These are phyloP conservation scores for Lecanoromycetidae sp. DNA, from an alignment of 2,329 filamentous ascomycete species.

Conservation along the genomic window DNA sequence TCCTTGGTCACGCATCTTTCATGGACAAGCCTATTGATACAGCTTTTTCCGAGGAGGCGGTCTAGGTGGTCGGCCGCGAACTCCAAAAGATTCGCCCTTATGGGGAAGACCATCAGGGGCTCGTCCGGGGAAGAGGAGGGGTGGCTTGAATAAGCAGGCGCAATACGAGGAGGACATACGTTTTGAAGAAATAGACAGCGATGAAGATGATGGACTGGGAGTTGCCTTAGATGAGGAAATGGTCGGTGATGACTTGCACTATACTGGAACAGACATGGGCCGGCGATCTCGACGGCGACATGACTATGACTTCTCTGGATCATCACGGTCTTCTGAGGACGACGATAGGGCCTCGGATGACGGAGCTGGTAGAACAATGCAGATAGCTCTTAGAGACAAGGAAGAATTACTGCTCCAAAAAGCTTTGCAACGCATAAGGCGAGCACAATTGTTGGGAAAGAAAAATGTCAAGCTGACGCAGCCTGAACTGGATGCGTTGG, in stretches of 20 bases:
- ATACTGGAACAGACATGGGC: conserved; percentile 49
- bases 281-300: conserved; percentile 30
- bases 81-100: conserved; percentile 81
- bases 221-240: conserved; percentile 40
- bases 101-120: conserved; percentile 99
- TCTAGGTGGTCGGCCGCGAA: conserved; percentile 99
- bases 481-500: conserved; percentile 69
- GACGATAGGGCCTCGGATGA: conserved; percentile 42
- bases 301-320: conserved; percentile 33
- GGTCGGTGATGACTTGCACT: conserved; percentile 48
- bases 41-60: conserved; percentile 99
- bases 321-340: conserved; percentile 37
- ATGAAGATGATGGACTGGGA: conserved; percentile 44
- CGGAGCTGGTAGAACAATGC: conserved; percentile 33
- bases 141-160: conserved; percentile 39
- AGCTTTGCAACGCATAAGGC: conserved; percentile 67
- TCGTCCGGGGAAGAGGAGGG: conserved; percentile 52
- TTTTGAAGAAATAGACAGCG: conserved; percentile 57
- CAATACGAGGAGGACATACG: conserved; percentile 39
- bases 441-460: conserved; percentile 63
- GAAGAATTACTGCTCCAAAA: conserved; percentile 67
- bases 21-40: conserved; percentile 99
- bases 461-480: conserved; percentile 67
- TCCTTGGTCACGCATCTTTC: conserved; percentile 86
- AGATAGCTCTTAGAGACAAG: conserved; percentile 48